Conservation (phyloP, 1,284 basidiomycete species). For the Tilletia setariae region DNA sequence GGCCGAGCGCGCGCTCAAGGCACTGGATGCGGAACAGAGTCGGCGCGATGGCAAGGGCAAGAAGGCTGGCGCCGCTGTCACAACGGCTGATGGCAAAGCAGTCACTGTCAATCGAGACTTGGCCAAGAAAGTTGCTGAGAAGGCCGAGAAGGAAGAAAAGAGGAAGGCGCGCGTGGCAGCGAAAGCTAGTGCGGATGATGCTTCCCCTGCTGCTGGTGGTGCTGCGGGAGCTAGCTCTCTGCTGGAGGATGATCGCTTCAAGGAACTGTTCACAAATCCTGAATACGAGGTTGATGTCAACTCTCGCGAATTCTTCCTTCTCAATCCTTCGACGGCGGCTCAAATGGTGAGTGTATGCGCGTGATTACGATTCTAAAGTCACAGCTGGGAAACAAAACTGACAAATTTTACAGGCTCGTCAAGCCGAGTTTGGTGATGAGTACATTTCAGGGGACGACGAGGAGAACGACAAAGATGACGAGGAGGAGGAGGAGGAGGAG, state of each 20-base stretch:
- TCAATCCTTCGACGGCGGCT: conserved; percentile 77
- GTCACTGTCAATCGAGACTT: conserved; percentile 85
- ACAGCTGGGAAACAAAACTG: too few relatives aligned
- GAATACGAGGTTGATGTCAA: conserved; percentile 88
- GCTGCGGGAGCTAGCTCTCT: conserved; percentile 54
- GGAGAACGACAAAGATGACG: conserved; percentile 19
- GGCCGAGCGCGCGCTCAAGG: conserved; percentile 59
- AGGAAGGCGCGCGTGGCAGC: conserved; percentile 53
- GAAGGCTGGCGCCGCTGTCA: conserved; percentile 33
- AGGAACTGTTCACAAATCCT: conserved; percentile 86
- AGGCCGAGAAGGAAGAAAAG: conserved; percentile 65
- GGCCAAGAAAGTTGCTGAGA: conserved; percentile 76
- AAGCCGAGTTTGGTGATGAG: conserved; percentile 16
- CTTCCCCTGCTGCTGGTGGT: not conserved
- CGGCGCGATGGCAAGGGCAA: not conserved
- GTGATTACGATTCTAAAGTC: conserved; percentile 16
- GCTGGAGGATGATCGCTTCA: conserved; percentile 83
- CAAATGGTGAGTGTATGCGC: conserved; percentile 34
- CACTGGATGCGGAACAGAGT: conserved; percentile 1
- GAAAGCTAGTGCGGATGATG: not conserved
- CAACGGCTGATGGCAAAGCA: conserved; percentile 31
- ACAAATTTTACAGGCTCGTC: too few relatives aligned
- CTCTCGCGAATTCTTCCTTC: conserved; percentile 78
- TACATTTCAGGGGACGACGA: conserved; percentile 18
- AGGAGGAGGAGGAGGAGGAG: conserved; percentile 19